phyloP scores from a whole-genome alignment of 148 eudicot species.

The Amaranthus cruentus region DNA sequence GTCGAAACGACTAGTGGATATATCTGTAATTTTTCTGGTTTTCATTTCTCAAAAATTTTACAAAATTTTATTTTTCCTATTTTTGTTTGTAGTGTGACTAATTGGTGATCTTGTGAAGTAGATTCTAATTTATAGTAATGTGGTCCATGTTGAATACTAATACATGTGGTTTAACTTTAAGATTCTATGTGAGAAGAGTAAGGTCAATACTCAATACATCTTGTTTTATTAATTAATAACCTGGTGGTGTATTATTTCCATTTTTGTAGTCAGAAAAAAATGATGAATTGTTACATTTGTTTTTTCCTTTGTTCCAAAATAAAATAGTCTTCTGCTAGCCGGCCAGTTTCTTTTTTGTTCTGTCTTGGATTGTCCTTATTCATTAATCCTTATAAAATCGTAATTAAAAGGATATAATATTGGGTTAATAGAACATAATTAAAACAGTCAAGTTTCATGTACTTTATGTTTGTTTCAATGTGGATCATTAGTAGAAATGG shows the following conservation, averaged over 20 bases:
- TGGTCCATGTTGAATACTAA: not conserved
- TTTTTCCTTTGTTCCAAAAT: not conserved
- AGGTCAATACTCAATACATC: too few species aligned
- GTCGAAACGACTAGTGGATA: too few species aligned
- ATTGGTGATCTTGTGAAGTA: not conserved
- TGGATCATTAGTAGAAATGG: not conserved
- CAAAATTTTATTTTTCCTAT: not conserved
- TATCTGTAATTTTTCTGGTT: too few species aligned
- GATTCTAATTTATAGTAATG: not conserved
- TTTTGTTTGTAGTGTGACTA: too few species aligned
- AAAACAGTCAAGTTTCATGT: conserved; percentile 10
- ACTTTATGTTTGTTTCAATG: not conserved
- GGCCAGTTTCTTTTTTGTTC: not conserved
- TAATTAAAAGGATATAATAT: not conserved
- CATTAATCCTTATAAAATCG: conserved; percentile 14
- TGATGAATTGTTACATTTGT: too few species aligned
- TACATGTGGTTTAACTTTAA: conserved; percentile 4
- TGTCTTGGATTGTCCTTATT: not conserved
- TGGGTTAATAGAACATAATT: conserved; percentile 4
- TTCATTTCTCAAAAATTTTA: too few species aligned
- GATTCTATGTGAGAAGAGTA: not conserved
- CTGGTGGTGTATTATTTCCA: too few species aligned
- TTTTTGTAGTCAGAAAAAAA: not conserved
- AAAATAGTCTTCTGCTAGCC: not conserved
- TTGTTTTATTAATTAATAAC: too few species aligned